A percentile compares a stretch with the other conserved stretches of the same genome.
Evolutionary conservation across 176 grass and related monocot species (phyloP).

Genomic region (Calamus simplicifolius): DNA sequence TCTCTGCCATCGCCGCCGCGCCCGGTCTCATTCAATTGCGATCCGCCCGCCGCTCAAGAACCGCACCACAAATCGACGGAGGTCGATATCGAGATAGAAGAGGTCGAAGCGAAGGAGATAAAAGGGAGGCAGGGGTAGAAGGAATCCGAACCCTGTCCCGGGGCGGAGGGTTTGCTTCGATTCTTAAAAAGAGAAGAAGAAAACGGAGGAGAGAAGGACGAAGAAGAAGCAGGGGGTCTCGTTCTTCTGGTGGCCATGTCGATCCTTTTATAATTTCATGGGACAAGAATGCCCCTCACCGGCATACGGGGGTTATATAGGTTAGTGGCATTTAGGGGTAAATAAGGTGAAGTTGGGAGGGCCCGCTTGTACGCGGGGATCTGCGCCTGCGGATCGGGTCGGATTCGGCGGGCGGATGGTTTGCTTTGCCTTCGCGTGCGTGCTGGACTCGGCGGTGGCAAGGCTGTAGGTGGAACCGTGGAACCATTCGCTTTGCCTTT

Average conservation of each 20-base stretch:
- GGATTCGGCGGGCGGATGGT: neutral
- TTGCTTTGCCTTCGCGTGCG: neutral
- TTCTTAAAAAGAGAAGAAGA: conserved; percentile 28
- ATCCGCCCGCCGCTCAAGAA: neutral
- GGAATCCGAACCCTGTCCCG: conserved; percentile 1
- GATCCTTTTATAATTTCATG: conserved; percentile 17
- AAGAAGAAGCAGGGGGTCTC: neutral
- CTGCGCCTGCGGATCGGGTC: neutral
- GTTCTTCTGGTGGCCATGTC: conserved; percentile 30
- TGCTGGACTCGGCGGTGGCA: neutral
- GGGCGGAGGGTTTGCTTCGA: conserved; percentile 12
- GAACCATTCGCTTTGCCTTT: neutral
- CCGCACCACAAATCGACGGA: conserved; percentile 5
- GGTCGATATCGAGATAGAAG: conserved; percentile 12
- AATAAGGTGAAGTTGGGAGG: neutral
- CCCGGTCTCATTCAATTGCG: neutral
- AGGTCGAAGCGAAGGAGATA: no score
- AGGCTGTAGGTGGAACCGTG: neutral
- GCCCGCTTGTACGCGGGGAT: neutral
- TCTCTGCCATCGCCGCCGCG: neutral
- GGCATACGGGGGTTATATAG: neutral
- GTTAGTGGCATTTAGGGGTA: neutral
- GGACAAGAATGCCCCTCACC: conserved; percentile 53
- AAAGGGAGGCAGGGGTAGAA: no score
- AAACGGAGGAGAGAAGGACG: neutral